Evolutionary conservation across 805 yeast species (phyloP).

Genomic region (Candida krabiensis): DNA sequence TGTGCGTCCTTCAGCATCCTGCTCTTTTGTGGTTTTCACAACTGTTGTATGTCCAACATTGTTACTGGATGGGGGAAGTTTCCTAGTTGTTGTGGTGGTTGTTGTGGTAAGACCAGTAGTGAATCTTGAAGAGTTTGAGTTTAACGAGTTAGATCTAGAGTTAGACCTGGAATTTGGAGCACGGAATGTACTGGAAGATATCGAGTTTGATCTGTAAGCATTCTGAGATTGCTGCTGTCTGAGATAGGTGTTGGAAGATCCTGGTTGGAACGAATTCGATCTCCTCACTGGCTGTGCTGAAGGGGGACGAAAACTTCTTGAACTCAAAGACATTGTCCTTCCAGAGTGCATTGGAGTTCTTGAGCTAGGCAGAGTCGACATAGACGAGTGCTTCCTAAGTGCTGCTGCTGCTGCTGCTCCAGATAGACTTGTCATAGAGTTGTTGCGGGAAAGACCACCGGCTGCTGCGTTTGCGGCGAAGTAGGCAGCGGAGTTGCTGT

Average conservation of each 20-base stretch:
- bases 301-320: constrained; percentile 28
- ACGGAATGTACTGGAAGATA: constrained; percentile 16
- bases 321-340: constrained; percentile 34
- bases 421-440: constrained; percentile 27
- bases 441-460: constrained; percentile 19
- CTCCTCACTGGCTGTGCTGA: constrained; percentile 14
- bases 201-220: constrained; percentile 23
- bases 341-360: constrained; percentile 7
- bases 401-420: constrained; percentile 36
- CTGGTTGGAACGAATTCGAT: constrained; percentile 27
- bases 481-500: constrained; percentile 14
- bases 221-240: constrained; percentile 10
- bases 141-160: constrained; percentile 29
- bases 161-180: constrained; percentile 22
- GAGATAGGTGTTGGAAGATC: constrained; percentile 15
- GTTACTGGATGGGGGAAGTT: constrained; percentile 19
- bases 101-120: constrained; percentile 31
- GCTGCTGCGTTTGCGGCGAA: constrained; percentile 28
- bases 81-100: constrained; percentile 29
- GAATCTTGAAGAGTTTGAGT: constrained; percentile 23
- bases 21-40: constrained; percentile 50
- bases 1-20: constrained; percentile 52
- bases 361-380: constrained; percentile 4
- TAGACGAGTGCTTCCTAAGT: constrained; percentile 23
- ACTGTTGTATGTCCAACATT: constrained; percentile 29